These are phyloP conservation scores for Theileria orientalis DNA, from an alignment of 169 alveolate species.

Conservation along the genomic window DNA sequence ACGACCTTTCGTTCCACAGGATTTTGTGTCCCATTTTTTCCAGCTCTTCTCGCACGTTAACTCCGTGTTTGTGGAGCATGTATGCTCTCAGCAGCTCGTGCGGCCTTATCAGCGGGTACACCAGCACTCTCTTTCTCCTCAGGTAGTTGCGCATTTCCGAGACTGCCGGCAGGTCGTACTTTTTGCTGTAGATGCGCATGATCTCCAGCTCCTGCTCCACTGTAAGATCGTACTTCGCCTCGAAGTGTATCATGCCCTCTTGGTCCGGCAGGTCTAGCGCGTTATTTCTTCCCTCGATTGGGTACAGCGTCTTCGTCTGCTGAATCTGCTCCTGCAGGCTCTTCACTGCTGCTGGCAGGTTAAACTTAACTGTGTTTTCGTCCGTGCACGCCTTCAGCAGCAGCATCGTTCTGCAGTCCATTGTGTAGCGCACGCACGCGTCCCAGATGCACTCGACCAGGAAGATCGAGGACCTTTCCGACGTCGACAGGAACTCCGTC, in stretches of 20 bases:
- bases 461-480: constrained; percentile 60
- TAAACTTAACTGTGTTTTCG: constrained; percentile 20
- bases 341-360: constrained; percentile 9
- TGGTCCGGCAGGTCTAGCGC: constrained; percentile 30
- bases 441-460: constrained; percentile 65
- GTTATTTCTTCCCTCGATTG: constrained; percentile 46
- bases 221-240: constrained; percentile 51
- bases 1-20: constrained; percentile 57
- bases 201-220: constrained; percentile 42
- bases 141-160: constrained; percentile 48
- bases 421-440: constrained; percentile 62
- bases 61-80: constrained; percentile 25
- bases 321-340: constrained; percentile 2
- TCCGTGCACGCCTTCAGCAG: constrained; percentile 53
- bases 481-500: constrained; percentile 53
- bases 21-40: constrained; percentile 26
- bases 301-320: constrained; percentile 48
- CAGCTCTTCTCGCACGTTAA: constrained; percentile 41
- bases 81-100: constrained; percentile 60
- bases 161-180: constrained; percentile 57
- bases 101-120: constrained; percentile 52
- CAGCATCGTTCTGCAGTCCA: constrained; percentile 57
- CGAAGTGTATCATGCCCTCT: constrained; percentile 22
- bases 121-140: constrained; percentile 38
- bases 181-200: constrained; percentile 47